Percentiles rank a stretch among this genome's conserved stretches.
Conservation (phyloP, 2,329 filamentous ascomycete genomes). For the Monilinia fructicola region DNA sequence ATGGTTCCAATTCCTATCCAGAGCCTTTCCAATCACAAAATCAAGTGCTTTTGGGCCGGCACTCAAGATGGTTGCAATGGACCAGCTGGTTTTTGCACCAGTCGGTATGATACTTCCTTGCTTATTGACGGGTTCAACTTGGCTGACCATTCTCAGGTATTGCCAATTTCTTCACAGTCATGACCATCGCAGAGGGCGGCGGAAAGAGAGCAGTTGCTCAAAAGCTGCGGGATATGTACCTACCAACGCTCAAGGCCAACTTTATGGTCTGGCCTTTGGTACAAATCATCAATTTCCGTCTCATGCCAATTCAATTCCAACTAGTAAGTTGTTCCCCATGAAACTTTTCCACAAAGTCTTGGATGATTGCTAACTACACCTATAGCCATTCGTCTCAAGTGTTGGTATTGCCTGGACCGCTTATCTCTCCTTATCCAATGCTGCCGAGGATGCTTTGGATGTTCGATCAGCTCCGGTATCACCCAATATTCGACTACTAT, state of each 20-base stretch:
- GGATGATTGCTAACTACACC: conserved; percentile 24
- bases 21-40: conserved; percentile 82
- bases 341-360: conserved; percentile 21
- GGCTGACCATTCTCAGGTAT: conserved; percentile 54
- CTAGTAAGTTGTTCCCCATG: conserved; percentile 64
- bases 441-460: conserved; percentile 57
- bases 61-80: conserved; percentile 85
- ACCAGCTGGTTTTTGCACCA: conserved; percentile 91
- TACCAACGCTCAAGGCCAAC: conserved; percentile 93
- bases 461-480: conserved; percentile 39
- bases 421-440: conserved; percentile 89
- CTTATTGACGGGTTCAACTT: not conserved
- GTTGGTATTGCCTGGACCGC: conserved; percentile 97
- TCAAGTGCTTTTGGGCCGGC: conserved; percentile 71
- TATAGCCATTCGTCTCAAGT: conserved; percentile 89
- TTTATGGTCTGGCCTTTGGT: conserved; percentile 94
- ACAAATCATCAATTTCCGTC: conserved; percentile 92
- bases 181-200: conserved; percentile 94
- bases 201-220: conserved; percentile 73
- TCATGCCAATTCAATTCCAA: conserved; percentile 95
- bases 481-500: conserved; percentile 40
- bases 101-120: conserved; percentile 55
- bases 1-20: conserved; percentile 87
- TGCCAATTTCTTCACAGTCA: conserved; percentile 87
- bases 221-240: conserved; percentile 91